Base-by-base conservation (phyloP, 2,329 filamentous ascomycete genomes). In the Hortaea werneckii region DNA sequence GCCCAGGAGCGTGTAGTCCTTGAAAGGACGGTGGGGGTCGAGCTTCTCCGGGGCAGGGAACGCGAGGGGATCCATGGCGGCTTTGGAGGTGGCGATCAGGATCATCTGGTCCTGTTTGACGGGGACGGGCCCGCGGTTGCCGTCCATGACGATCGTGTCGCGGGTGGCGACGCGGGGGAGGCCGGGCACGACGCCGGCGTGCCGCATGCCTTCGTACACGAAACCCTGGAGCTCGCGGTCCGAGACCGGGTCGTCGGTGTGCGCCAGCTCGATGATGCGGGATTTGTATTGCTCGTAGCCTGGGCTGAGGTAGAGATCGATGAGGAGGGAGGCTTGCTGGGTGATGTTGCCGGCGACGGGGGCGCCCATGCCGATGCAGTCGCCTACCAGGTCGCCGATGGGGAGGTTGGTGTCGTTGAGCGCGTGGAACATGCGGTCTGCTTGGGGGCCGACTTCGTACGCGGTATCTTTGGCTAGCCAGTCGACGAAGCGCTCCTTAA, bases 171-270 rank as follows among this genome's bases (percentile, higher is more conserved):
- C 64, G 44, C 73, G 72, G n/a, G 72, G 69, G 1, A 76, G 59
- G n/a, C 73, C 73, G 0, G 73, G 72, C 1, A 75, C 68, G 1
- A 73, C 69, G 12, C 72, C 71, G 5, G 70, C 69, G 53, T 75
- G 73, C 8, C 74, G 69, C 70, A 76, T 76, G 37, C 73, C 74
- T 56, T 77, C 74, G 50, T 67, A 74, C 2, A 76, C 72, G 57
- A 73, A 77, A 9, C 73, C 72, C 51, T 73, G 69, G 1, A 76
- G 65, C 53, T 76, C 73, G 29, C 60, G 55, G 43, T 69, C 65
- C 2, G 72, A 66, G 1, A 61, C 59, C 4, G 60, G 58, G 5
- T 68, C 62, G 38, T 72, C 65, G 51, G 64, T 65, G 48, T 74
- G 65, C 1, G 73, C 66, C 12, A 76, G 67, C 54, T 74, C 65